Evolutionary conservation across 139 green algal genomes (phyloP).

Genomic region (Limnomonas spitsbergensis): DNA sequence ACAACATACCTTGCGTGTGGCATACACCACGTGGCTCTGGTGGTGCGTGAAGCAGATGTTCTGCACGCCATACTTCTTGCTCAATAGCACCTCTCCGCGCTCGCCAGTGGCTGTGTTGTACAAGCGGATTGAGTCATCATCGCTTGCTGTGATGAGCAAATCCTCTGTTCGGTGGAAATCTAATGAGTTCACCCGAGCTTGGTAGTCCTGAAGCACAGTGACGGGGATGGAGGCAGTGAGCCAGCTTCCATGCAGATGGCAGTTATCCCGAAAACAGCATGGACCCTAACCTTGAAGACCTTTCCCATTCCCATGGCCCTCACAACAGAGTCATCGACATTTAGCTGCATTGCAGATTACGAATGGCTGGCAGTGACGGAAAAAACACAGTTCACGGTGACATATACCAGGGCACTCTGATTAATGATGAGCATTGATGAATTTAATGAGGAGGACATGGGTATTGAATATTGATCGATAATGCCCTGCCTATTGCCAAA

Average conservation of each 20-base stretch:
- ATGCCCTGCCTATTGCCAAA: too few relatives aligned
- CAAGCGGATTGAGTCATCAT: conserved; percentile 82
- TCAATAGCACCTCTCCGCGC: conserved; percentile 44
- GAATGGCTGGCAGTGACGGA: neutral
- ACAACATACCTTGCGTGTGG: conserved; percentile 77
- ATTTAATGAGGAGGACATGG: too few relatives aligned
- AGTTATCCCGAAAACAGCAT: neutral
- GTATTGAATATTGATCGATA: too few relatives aligned
- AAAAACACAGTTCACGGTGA: too few relatives aligned
- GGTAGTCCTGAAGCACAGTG: conserved; percentile 30
- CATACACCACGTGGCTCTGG: conserved; percentile 65
- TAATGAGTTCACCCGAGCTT: conserved; percentile 75
- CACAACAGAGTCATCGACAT: conserved; percentile 32
- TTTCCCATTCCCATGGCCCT: conserved; percentile 28
- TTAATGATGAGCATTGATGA: too few relatives aligned
- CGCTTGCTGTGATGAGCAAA: conserved; percentile 73
- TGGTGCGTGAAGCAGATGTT: conserved; percentile 82
- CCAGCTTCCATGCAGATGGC: neutral
- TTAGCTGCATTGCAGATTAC: conserved; percentile 18
- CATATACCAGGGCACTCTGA: too few relatives aligned
- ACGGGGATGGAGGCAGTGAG: neutral
- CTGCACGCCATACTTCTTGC: conserved; percentile 77
- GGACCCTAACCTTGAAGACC: conserved; percentile 30
- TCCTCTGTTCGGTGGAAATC: conserved; percentile 85
- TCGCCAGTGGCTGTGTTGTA: conserved; percentile 68